phyloP scores from a whole-genome alignment of 75 land plant species.

The Cryptomeria japonica region DNA sequence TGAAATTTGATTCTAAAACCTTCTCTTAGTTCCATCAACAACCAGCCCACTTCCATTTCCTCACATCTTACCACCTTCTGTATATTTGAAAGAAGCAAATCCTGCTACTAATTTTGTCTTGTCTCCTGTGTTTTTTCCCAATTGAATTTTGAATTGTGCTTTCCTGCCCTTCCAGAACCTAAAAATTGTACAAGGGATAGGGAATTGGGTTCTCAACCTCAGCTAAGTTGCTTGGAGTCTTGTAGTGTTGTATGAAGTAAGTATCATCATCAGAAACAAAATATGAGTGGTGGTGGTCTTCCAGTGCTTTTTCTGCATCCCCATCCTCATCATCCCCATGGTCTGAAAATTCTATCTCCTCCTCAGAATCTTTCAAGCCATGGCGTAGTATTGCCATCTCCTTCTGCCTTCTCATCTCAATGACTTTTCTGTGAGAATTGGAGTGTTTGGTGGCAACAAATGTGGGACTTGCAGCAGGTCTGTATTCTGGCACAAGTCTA shows the following conservation, averaged over 20 bases:
- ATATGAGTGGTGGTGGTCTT: background rate
- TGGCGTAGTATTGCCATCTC: constrained; percentile 30
- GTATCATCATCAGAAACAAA: constrained; percentile 10
- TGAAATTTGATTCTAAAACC: background rate
- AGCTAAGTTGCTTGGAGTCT: constrained; percentile 3
- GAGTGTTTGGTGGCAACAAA: constrained; percentile 84
- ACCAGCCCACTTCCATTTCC: background rate
- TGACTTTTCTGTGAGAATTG: constrained; percentile 89
- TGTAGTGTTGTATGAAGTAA: constrained; percentile 3
- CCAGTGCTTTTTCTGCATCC: background rate
- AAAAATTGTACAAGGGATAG: constrained; percentile 2
- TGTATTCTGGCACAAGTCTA: constrained; percentile 90
- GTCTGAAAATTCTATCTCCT: background rate
- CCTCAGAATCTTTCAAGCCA: background rate
- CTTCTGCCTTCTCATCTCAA: constrained; percentile 92
- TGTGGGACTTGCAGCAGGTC: constrained; percentile 97
- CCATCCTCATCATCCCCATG: background rate
- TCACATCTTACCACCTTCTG: background rate
- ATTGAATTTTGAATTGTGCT: background rate
- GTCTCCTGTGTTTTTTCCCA: background rate
- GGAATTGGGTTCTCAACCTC: background rate
- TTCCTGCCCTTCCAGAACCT: background rate
- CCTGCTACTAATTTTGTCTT: background rate
- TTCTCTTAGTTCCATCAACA: constrained; percentile 1
- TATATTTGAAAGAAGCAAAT: background rate